A percentile compares a stretch with the other conserved stretches of the same genome.
phyloP scores from a whole-genome alignment of 208 protist genomes.

The Porcisia hertigi region DNA sequence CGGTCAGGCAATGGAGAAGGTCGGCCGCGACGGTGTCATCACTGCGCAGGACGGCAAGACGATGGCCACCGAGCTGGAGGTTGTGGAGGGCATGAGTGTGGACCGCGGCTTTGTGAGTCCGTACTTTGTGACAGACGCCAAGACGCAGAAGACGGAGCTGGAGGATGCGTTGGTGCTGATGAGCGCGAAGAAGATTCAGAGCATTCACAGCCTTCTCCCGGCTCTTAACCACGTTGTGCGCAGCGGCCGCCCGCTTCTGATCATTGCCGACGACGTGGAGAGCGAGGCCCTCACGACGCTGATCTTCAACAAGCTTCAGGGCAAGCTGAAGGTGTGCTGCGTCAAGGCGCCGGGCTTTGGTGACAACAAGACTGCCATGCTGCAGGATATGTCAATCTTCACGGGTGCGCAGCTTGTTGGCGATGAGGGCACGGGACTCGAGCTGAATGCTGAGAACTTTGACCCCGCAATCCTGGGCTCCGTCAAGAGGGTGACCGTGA shows the following conservation, averaged over 20 bases:
- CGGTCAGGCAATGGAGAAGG: conserved; percentile 98
- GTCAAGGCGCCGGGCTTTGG: conserved; percentile 99
- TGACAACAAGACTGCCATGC: conserved; percentile 97
- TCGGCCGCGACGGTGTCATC: conserved; percentile 99
- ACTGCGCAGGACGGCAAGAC: conserved; percentile 99
- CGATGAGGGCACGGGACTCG: conserved; percentile 92
- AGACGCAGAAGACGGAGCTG: conserved; percentile 95
- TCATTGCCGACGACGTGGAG: conserved; percentile 99
- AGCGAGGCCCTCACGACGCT: conserved; percentile 95
- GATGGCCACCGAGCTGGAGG: conserved; percentile 96
- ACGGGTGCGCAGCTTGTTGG: conserved; percentile 95
- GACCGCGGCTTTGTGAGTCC: conserved; percentile 98
- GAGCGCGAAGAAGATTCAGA: conserved; percentile 19
- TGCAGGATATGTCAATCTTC: conserved; percentile 99
- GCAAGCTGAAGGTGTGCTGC: conserved; percentile 87
- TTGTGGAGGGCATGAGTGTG: conserved; percentile 98
- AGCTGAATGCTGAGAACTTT: conserved; percentile 84
- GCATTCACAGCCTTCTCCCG: conserved; percentile 67
- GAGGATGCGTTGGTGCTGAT: conserved; percentile 72
- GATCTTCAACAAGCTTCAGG: conserved; percentile 88
- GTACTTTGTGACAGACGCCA: conserved; percentile 99
- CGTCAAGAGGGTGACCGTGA: conserved; percentile 90
- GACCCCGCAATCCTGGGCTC: conserved; percentile 71
- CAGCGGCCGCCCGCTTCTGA: conserved; percentile 95
- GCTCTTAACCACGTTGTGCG: conserved; percentile 94